phyloP scores from a whole-genome alignment of 768 basidiomycete species.

The Lactarius hengduanensis region DNA sequence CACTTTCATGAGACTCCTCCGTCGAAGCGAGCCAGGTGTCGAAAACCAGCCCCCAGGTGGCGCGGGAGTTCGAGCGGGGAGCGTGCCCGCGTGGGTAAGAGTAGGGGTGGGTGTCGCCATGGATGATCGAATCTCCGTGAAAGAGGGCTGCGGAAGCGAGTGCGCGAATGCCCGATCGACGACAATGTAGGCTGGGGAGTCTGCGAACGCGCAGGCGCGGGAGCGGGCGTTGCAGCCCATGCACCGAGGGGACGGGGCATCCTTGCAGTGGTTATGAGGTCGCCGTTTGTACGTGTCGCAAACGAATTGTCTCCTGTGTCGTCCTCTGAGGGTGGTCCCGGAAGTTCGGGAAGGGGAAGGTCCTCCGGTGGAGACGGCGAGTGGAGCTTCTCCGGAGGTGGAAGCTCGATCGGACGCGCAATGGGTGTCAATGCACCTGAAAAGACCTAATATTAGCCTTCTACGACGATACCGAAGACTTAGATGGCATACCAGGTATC shows the following conservation, averaged over 20 bases:
- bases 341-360: constrained; percentile 67
- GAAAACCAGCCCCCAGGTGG: constrained; percentile 47
- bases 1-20: constrained; percentile 66
- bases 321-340: constrained; percentile 54
- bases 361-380: constrained; percentile 54
- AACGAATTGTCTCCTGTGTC: constrained; percentile 39
- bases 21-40: constrained; percentile 48
- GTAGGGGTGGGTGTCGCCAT: constrained; percentile 6
- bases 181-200: constrained; percentile 18
- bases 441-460: constrained; percentile 21
- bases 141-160: constrained; percentile 26
- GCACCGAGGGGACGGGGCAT: constrained; percentile 49
- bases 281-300: constrained; percentile 26
- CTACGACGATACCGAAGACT: constrained; percentile 27
- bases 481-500: constrained; percentile 14
- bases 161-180: constrained; percentile 12
- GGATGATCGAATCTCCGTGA: constrained; percentile 7
- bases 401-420: constrained; percentile 22
- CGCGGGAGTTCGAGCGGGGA: constrained; percentile 42
- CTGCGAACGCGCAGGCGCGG: constrained; percentile 30
- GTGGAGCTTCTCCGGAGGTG: constrained; percentile 21
- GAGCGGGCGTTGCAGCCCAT: constrained; percentile 44
- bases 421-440: constrained; percentile 28
- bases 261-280: constrained; percentile 40
- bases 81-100: constrained; percentile 21